Base-by-base conservation (phyloP, 2,329 filamentous ascomycete genomes). In the Fusarium stilboides region DNA sequence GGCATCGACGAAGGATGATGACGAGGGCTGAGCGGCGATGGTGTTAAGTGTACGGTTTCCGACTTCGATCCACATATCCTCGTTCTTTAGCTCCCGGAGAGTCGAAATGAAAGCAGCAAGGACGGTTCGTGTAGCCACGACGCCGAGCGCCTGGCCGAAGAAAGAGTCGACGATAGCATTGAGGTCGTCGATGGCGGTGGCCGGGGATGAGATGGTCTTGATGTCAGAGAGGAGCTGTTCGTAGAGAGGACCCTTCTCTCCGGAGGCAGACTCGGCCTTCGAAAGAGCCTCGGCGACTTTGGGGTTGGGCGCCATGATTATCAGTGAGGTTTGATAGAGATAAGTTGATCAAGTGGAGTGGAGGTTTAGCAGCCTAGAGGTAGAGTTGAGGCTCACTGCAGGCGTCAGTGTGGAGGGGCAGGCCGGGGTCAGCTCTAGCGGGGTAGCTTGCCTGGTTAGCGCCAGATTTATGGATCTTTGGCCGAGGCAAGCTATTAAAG, bases 1-100 rank as follows among this genome's bases (percentile, higher is more conserved):
- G 79, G 97, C 94, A 78, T 98, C 94, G 80, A 96, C 90, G 75
- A 94, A 96, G 31, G 77, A 92, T 80, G 80, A 96, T 33, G 77
- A 92, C 80, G 80, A 91, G 28, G 77, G 88, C 82, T 78, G 91
- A 80, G 77, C 86, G 78, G 81, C 76, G 52, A 98, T 86, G 43
- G 89, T 83, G 51, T 85, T 82, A 42, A 97, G 86, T n/a, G 93
- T 87, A 77, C 92, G 89, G 74, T 88, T 86, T 73, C 92, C 94
- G 46, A 94, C 91, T 69, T 90, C 87, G 74, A 97, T 91, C 81
- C 91, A 91, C 65, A 91, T 83, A 62, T 92, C 88, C 42, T 88
- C 80, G 71, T 89, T 86, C 37, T 85, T 79, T 58, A 94, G 83
- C 20, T 81, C 80, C 64, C 86, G 82, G 71, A 97, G 91, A 17